These are phyloP conservation scores for Smittium mucronatum DNA, from an alignment of 371 early-diverging fungal genomes.

Conservation along the genomic window DNA sequence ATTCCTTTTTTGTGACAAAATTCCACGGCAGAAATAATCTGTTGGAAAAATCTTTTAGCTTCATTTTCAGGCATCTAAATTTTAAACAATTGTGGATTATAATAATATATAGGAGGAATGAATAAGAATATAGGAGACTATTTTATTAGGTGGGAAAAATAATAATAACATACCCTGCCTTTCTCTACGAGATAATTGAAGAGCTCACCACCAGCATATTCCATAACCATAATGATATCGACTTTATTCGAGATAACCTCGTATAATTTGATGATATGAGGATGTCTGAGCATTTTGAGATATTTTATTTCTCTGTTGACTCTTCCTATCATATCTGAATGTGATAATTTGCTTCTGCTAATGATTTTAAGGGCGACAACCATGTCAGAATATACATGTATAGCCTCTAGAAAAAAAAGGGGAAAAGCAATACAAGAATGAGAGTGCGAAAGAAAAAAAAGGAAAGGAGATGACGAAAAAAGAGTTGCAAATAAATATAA, in stretches of 20 bases:
- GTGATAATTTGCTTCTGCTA: conserved; percentile 75
- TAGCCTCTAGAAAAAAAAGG: conserved; percentile 58
- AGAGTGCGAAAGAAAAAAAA: not conserved
- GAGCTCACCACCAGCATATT: conserved; percentile 90
- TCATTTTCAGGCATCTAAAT: conserved; percentile 78
- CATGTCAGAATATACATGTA: conserved; percentile 81
- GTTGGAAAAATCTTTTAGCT: conserved; percentile 87
- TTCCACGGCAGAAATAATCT: conserved; percentile 94
- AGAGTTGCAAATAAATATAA: too few species aligned
- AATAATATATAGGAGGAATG: not conserved
- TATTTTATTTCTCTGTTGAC: conserved; percentile 96
- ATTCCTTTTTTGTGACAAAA: conserved; percentile 97
- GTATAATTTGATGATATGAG: conserved; percentile 96
- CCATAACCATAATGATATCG: conserved; percentile 94
- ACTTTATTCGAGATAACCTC: conserved; percentile 95
- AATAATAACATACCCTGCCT: conserved; percentile 49
- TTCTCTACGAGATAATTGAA: conserved; percentile 95
- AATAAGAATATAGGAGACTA: not conserved
- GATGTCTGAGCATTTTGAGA: conserved; percentile 84
- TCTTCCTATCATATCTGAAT: conserved; percentile 83
- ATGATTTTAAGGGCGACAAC: conserved; percentile 95
- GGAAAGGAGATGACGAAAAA: not conserved
- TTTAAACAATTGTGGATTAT: not conserved
- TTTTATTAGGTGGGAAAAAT: not conserved
- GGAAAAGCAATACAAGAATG: not conserved